These are phyloP conservation scores for Pogostemon cablin DNA, from an alignment of 257 asterid genomes.

Conservation along the genomic window DNA sequence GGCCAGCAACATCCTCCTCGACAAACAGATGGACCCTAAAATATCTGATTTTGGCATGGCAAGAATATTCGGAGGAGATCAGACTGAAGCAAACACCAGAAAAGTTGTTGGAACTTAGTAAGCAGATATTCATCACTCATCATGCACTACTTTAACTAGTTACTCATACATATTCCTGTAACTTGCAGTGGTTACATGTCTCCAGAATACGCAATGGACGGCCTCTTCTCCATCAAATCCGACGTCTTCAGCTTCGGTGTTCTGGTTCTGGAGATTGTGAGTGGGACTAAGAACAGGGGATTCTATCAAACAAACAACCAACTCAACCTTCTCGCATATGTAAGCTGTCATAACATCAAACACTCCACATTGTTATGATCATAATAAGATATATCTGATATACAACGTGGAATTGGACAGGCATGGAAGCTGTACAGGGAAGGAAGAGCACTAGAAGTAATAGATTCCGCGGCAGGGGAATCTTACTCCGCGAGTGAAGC, in stretches of 20 bases:
- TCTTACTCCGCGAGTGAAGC: constrained; percentile 46
- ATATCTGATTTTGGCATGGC: constrained; percentile 92
- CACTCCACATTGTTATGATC: neutral
- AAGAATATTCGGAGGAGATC: constrained; percentile 74
- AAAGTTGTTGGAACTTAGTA: constrained; percentile 83
- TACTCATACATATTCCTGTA: too few species aligned
- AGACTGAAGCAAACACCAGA: constrained; percentile 70
- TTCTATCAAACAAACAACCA: constrained; percentile 68
- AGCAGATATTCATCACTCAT: constrained; percentile 21
- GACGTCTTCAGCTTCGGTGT: constrained; percentile 85
- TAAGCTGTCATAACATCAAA: constrained; percentile 35
- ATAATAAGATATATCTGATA: neutral
- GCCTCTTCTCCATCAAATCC: constrained; percentile 71
- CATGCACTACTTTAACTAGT: too few species aligned
- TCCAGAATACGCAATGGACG: constrained; percentile 88
- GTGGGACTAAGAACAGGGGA: constrained; percentile 69
- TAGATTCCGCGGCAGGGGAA: constrained; percentile 50
- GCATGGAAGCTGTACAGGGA: constrained; percentile 68
- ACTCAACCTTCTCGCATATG: constrained; percentile 73
- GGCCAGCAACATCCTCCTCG: constrained; percentile 76
- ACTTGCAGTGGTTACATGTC: constrained; percentile 77
- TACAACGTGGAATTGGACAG: constrained; percentile 34
- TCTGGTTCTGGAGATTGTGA: constrained; percentile 66
- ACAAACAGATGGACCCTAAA: constrained; percentile 66
- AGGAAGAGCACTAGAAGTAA: constrained; percentile 55